Percentiles rank a stretch among this genome's conserved stretches.
Evolutionary conservation across 2,329 filamentous ascomycete species (phyloP).

Genomic region (Monilinia fructicola): DNA sequence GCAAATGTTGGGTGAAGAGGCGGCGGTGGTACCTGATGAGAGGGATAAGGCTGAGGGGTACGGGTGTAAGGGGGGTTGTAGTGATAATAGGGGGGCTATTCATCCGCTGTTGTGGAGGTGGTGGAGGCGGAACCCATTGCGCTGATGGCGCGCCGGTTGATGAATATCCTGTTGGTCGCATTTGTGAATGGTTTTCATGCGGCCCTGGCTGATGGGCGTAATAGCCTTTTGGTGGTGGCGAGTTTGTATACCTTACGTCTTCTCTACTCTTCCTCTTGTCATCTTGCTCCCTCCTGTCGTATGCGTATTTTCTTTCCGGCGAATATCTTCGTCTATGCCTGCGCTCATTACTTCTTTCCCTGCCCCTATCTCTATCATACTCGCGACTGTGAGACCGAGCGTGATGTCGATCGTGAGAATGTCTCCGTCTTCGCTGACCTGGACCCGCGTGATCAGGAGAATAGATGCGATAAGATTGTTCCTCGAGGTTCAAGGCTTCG

Average conservation of each 20-base stretch:
- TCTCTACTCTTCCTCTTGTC: conserved; percentile 20
- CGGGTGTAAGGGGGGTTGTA: neutral
- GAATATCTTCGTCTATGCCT: conserved; percentile 17
- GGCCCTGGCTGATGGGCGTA: conserved; percentile 7
- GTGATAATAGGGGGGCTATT: conserved; percentile 16
- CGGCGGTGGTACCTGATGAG: neutral
- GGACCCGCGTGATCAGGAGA: conserved; percentile 22
- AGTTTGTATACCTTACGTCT: conserved; percentile 14
- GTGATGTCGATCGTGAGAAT: conserved; percentile 7
- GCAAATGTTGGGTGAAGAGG: conserved; percentile 13
- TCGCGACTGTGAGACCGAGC: neutral
- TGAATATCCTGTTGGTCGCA: neutral
- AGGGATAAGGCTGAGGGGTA: neutral
- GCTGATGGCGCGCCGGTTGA: neutral
- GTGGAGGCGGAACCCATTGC: conserved; percentile 17
- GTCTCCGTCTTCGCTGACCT: conserved; percentile 14
- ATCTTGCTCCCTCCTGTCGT: conserved; percentile 10
- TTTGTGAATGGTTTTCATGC: neutral
- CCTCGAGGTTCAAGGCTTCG: conserved; percentile 31
- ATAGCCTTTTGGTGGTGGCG: conserved; percentile 5
- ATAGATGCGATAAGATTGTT: conserved; percentile 25
- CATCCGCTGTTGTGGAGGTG: conserved; percentile 9
- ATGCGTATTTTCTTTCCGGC: conserved; percentile 11
- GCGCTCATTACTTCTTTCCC: conserved; percentile 13
- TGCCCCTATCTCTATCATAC: neutral